These are phyloP conservation scores for Pholiota adiposa DNA, from an alignment of 1,284 basidiomycete species.

Conservation along the genomic window DNA sequence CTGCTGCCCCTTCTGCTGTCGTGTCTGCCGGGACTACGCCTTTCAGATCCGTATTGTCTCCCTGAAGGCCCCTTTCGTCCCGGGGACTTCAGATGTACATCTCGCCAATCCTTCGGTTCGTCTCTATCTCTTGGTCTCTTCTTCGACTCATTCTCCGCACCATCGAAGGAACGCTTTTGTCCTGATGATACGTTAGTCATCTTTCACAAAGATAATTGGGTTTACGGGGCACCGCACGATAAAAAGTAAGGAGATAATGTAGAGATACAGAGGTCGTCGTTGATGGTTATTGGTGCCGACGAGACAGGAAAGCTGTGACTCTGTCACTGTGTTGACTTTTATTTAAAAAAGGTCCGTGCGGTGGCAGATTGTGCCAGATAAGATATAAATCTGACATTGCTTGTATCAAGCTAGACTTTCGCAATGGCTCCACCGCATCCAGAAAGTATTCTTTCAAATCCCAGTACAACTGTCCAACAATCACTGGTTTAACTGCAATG, in stretches of 20 bases:
- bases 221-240: constrained; percentile 86
- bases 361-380: constrained; percentile 5
- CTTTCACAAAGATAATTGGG: constrained; percentile 52
- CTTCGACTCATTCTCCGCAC: constrained; percentile 48
- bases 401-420: too few relatives aligned
- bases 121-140: constrained; percentile 57
- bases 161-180: constrained; percentile 77
- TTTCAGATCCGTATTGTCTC: constrained; percentile 39
- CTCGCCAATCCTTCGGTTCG: constrained; percentile 75
- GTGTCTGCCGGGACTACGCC: constrained; percentile 36
- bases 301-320: not conserved
- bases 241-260: constrained; percentile 34
- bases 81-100: constrained; percentile 63
- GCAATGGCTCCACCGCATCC: too few relatives aligned
- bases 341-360: constrained; percentile 14
- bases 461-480: too few relatives aligned
- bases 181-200: constrained; percentile 87
- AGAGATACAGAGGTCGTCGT: constrained; percentile 10
- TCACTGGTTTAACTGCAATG: too few relatives aligned
- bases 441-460: too few relatives aligned
- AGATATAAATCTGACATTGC: not conserved
- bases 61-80: constrained; percentile 38
- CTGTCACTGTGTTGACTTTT: constrained; percentile 9
- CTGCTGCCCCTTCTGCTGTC: constrained; percentile 30
- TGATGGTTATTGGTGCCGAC: constrained; percentile 10